Evolutionary conservation across 2,329 filamentous ascomycete genomes (phyloP).

Genomic region (Chaetomiaceae sp.): DNA sequence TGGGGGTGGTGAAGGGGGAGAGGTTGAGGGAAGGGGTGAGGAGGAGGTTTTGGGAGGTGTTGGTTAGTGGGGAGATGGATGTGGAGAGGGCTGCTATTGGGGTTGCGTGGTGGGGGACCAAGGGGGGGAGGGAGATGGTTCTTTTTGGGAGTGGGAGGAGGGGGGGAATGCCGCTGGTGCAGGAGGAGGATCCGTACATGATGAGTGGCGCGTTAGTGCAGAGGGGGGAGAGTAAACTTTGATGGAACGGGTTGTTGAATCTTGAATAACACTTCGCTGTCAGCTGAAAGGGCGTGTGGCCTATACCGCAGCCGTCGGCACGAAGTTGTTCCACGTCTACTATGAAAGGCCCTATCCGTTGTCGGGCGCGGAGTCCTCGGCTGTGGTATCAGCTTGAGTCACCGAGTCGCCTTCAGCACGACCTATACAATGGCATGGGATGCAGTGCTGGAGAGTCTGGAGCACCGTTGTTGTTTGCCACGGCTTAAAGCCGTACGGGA

Average conservation of each 20-base stretch:
- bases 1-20: constrained; percentile 60
- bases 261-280: no score
- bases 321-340: no score
- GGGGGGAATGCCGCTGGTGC: background rate
- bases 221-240: constrained; percentile 18
- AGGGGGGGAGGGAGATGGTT: constrained; percentile 50
- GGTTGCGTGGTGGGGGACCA: constrained; percentile 78
- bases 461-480: no score
- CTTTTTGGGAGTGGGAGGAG: constrained; percentile 30
- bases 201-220: constrained; percentile 49
- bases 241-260: background rate
- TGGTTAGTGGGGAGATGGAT: constrained; percentile 82
- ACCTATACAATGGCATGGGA: no score
- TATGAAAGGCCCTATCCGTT: no score
- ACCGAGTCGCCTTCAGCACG: no score
- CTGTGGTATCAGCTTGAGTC: no score
- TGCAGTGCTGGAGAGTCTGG: no score
- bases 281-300: no score
- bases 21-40: constrained; percentile 61
- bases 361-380: no score
- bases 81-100: constrained; percentile 74
- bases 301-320: no score
- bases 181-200: constrained; percentile 33
- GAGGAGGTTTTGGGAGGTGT: constrained; percentile 71
- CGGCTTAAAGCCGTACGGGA: no score